Evolutionary conservation across 495 filamentous ascomycete species (phyloP), one percentile per base, ranked within the genome.

Genomic region (Neurospora sublineolata): DNA sequence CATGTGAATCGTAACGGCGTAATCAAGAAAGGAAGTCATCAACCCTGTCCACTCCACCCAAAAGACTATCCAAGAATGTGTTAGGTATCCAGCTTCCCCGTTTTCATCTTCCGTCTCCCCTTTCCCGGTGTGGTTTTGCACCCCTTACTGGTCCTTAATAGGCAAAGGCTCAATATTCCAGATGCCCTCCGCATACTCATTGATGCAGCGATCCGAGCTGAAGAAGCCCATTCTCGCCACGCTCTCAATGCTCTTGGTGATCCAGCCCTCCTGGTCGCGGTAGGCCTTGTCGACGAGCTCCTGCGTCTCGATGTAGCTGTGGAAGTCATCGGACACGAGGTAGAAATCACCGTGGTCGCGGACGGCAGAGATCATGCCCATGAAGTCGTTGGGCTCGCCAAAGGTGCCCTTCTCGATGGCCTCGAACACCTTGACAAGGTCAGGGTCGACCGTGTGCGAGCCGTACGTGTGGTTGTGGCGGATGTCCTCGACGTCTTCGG

Each of bases 141-240:
- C 52, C 23, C 23, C 27, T 33, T 60, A 60, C 2, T 69, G 71
- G 42, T 68, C 72, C 52, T 82, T 78, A 20, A 84, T 79, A 10
- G 75, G 72, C 36, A 94, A 79, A 6, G 94, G 93, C 84, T 98
- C 94, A 37, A 96, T 81, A 75, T 97, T 98, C 94, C 95, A 99
- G 77, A 99, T 97, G 68, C 85, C 89, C 81, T 99, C 94, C 14
- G 95, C 94, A 82, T 99, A 99, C 87, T 99, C 96, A 76, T 93
- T 92, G 75, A 97, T 97, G 79, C 96, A 97, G n/a, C 95, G 86
- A 80, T 99, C 95, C 68, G 91, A 93, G 69, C 89, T 93, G 84
- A 99, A 99, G 87, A 98, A 98, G 12, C 95, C 95, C 95, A 99
- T 98, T 20, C 93, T 83, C 14, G 80, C 88, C 3, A 98, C 95